Percentiles rank a stretch among this genome's conserved stretches.
Conservation (phyloP, 192 early-diverging fungal genomes). For the Paraglomus occultum region DNA sequence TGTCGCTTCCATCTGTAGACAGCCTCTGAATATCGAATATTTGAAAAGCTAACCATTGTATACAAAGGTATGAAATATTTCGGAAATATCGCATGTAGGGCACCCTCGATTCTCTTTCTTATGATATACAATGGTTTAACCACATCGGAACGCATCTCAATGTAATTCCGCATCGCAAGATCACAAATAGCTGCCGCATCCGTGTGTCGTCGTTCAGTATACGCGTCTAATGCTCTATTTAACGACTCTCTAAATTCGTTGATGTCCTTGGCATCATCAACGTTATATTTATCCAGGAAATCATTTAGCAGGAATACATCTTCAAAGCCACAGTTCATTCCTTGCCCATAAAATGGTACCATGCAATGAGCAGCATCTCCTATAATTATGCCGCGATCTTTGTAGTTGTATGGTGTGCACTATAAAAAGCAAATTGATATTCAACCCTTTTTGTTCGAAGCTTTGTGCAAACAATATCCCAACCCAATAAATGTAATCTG, state of each 20-base stretch:
- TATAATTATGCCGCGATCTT: slow-evolving; percentile 71
- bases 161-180: slow-evolving; percentile 90
- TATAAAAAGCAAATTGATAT: slow-evolving; percentile 1
- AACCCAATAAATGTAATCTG: background rate
- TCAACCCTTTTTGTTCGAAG: background rate
- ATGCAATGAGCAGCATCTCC: slow-evolving; percentile 98
- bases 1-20: slow-evolving; percentile 48
- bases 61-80: slow-evolving; percentile 80
- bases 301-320: slow-evolving; percentile 71
- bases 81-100: slow-evolving; percentile 74
- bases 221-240: slow-evolving; percentile 66
- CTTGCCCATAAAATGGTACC: slow-evolving; percentile 98
- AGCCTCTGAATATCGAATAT: slow-evolving; percentile 80
- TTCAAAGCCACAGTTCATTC: slow-evolving; percentile 99
- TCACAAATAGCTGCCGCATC: slow-evolving; percentile 90
- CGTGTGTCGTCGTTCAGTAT: slow-evolving; percentile 61
- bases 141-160: slow-evolving; percentile 90
- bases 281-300: slow-evolving; percentile 55
- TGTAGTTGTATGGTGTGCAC: slow-evolving; percentile 81
- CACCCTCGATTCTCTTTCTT: slow-evolving; percentile 77
- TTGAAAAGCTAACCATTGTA: slow-evolving; percentile 94
- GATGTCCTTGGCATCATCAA: slow-evolving; percentile 1
- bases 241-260: slow-evolving; percentile 36
- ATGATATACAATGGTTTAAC: slow-evolving; percentile 68
- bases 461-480: background rate